phyloP scores from a whole-genome alignment of 345 rosid species.

The Acer saccharum region DNA sequence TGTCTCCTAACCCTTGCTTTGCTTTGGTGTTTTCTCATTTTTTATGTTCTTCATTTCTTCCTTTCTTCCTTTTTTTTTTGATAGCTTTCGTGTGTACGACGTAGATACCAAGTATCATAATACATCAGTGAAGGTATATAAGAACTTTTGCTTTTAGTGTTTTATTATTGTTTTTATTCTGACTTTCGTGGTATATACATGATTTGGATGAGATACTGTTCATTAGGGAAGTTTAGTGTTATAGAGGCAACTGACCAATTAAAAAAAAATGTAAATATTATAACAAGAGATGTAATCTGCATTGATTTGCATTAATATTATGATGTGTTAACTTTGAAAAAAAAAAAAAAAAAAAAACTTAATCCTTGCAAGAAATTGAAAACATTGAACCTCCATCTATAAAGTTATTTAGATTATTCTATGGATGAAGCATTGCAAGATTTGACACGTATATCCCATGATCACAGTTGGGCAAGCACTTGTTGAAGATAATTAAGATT shows the following conservation, averaged over 20 bases:
- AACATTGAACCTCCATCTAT: background rate
- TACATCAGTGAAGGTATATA: constrained; percentile 65
- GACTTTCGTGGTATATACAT: background rate
- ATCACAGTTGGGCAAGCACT: too few relatives aligned
- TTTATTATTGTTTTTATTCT: constrained; percentile 10
- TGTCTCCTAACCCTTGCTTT: background rate
- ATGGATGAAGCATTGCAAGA: background rate
- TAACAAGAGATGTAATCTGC: background rate
- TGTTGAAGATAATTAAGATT: background rate
- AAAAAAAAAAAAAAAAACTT: background rate
- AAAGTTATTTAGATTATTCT: background rate
- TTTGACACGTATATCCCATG: background rate
- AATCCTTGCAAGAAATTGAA: background rate
- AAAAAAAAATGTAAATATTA: background rate
- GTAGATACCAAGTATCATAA: constrained; percentile 74
- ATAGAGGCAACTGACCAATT: background rate
- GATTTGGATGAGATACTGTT: background rate
- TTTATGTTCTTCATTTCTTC: background rate
- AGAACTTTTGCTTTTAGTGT: constrained; percentile 6
- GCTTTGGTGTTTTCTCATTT: constrained; percentile 10
- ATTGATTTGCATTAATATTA: background rate
- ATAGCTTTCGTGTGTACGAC: constrained; percentile 73
- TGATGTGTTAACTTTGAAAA: background rate
- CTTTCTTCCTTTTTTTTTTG: too few relatives aligned
- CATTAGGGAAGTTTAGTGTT: background rate